Evolutionary conservation across 1,284 basidiomycete species (phyloP).

Genomic region (Cryptococcus sp.): DNA sequence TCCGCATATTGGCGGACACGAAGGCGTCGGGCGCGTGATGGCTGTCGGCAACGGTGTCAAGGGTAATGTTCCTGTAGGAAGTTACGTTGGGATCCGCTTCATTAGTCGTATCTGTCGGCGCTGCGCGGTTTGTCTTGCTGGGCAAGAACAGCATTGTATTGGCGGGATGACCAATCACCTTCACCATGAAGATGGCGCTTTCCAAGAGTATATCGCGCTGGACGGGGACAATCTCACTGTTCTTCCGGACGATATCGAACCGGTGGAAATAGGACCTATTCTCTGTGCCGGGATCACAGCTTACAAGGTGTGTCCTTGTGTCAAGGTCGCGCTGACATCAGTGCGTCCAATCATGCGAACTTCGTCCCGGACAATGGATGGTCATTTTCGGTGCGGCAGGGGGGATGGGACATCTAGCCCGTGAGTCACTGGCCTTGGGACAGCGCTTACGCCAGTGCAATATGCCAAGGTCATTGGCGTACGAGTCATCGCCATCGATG

Average conservation of each 20-base stretch:
- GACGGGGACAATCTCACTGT: slow-evolving; percentile 5
- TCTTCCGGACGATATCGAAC: slow-evolving; percentile 6
- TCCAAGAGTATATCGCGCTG: slow-evolving; percentile 6
- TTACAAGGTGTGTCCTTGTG: background rate
- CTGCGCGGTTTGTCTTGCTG: slow-evolving; percentile 3
- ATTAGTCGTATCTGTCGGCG: slow-evolving; percentile 5
- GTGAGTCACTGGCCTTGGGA: background rate
- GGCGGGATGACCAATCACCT: slow-evolving; percentile 9
- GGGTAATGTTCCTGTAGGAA: background rate
- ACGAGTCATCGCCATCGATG: slow-evolving; percentile 7
- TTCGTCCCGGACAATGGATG: slow-evolving; percentile 6
- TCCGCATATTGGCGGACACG: slow-evolving; percentile 10
- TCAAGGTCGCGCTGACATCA: background rate
- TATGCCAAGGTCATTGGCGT: slow-evolving; percentile 6
- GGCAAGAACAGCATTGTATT: slow-evolving; percentile 7
- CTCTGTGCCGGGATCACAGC: slow-evolving; percentile 6
- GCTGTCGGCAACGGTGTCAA: slow-evolving; percentile 5
- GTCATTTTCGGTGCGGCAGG: background rate
- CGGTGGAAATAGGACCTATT: slow-evolving; percentile 1
- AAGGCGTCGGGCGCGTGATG: slow-evolving; percentile 8
- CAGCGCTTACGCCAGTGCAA: background rate
- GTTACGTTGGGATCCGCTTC: slow-evolving; percentile 6
- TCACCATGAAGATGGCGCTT: slow-evolving; percentile 6
- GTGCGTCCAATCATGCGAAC: slow-evolving; percentile 2
- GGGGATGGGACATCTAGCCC: background rate